Conservation (phyloP, 1,284 basidiomycete genomes). For the Leccinum huronense region DNA sequence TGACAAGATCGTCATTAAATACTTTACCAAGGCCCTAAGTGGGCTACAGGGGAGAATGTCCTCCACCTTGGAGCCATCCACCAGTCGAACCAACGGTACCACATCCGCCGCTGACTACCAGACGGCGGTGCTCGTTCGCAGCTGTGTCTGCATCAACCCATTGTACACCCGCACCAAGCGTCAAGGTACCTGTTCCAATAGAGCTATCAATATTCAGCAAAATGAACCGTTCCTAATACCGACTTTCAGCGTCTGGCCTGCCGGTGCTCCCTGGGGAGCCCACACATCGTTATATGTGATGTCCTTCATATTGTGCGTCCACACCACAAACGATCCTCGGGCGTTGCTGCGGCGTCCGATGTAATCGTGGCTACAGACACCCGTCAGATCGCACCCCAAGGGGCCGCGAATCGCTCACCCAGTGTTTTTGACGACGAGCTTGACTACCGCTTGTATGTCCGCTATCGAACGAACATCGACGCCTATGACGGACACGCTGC, state of each 20-base stretch:
- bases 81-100: conserved; percentile 41
- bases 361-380: conserved; percentile 34
- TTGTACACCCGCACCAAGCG: conserved; percentile 46
- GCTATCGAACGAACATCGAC: conserved; percentile 34
- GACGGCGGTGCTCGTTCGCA: conserved; percentile 33
- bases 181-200: conserved; percentile 32
- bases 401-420: conserved; percentile 30
- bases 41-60: conserved; percentile 44
- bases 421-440: conserved; percentile 48
- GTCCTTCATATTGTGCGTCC: conserved; percentile 43
- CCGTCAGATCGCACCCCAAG: no score
- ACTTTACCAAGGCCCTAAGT: conserved; percentile 44
- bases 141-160: conserved; percentile 45
- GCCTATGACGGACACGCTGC: conserved; percentile 19
- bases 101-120: conserved; percentile 41
- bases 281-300: conserved; percentile 36
- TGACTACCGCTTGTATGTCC: conserved; percentile 41
- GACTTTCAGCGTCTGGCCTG: conserved; percentile 18
- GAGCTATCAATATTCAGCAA: background rate
- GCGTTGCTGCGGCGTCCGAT: conserved; percentile 39
- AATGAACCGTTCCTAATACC: background rate
- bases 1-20: background rate
- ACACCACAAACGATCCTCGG: conserved; percentile 39
- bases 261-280: conserved; percentile 33
- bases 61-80: conserved; percentile 47